Conservation (phyloP, 805 yeast species). For the Priceomyces fermenticarens region DNA sequence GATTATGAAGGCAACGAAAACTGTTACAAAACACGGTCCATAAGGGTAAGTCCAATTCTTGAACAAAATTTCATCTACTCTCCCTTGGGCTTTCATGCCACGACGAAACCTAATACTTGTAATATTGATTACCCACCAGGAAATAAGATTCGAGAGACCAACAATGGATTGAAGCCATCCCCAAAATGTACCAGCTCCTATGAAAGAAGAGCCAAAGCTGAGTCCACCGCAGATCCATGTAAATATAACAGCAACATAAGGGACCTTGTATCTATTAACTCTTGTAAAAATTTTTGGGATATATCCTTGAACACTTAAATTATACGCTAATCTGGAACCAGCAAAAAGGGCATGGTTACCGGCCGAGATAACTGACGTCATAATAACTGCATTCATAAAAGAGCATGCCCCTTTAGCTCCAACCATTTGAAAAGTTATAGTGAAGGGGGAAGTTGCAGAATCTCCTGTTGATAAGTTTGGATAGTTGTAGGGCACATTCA, state of each 20-base stretch:
- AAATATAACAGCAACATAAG: conserved; percentile 46
- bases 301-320: conserved; percentile 49
- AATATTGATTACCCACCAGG: conserved; percentile 49
- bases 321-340: conserved; percentile 47
- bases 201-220: conserved; percentile 58
- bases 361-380: conserved; percentile 54
- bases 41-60: conserved; percentile 52
- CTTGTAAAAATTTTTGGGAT: conserved; percentile 42
- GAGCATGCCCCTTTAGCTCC: conserved; percentile 42
- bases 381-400: conserved; percentile 52
- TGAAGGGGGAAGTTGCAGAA: conserved; percentile 38
- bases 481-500: conserved; percentile 40
- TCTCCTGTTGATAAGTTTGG: conserved; percentile 26
- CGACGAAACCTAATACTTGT: conserved; percentile 49
- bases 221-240: conserved; percentile 57
- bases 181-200: conserved; percentile 54
- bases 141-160: conserved; percentile 51
- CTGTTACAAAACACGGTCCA: conserved; percentile 47
- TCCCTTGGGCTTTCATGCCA: conserved; percentile 44
- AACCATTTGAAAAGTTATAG: conserved; percentile 40
- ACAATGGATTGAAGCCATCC: conserved; percentile 51
- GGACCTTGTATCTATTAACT: conserved; percentile 42
- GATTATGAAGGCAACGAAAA: conserved; percentile 41
- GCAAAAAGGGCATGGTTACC: conserved; percentile 55
- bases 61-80: conserved; percentile 37